Percentiles rank a stretch among this genome's conserved stretches.
These are phyloP conservation scores for Micromonas commoda DNA, from an alignment of 139 green algal species.

Conservation along the genomic window DNA sequence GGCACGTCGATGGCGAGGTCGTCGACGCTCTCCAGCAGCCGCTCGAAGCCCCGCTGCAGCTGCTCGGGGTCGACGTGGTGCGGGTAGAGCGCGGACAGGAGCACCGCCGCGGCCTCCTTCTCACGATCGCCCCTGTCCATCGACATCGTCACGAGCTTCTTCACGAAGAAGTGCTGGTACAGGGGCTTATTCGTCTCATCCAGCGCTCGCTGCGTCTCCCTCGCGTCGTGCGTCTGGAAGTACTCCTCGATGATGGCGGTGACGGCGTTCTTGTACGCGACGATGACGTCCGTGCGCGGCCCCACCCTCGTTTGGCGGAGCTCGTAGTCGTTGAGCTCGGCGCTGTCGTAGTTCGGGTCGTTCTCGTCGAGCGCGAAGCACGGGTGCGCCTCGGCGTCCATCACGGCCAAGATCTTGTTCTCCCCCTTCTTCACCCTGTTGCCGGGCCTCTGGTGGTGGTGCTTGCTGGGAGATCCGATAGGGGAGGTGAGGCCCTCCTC, in stretches of 20 bases:
- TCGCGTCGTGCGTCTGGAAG: constrained; percentile 66
- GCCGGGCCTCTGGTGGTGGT: background rate
- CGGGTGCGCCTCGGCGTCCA: constrained; percentile 1
- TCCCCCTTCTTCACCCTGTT: constrained; percentile 6
- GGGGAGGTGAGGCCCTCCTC: background rate
- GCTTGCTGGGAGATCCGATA: background rate
- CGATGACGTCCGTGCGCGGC: constrained; percentile 31
- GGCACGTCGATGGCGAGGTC: constrained; percentile 79
- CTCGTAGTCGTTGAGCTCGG: background rate
- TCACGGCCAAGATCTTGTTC: background rate
- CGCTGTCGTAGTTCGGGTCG: constrained; percentile 33
- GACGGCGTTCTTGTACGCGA: constrained; percentile 60
- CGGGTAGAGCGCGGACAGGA: constrained; percentile 78
- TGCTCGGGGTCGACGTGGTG: constrained; percentile 44
- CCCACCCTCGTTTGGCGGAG: background rate
- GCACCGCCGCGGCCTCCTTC: constrained; percentile 73
- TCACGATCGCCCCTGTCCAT: constrained; percentile 80
- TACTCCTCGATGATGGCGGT: constrained; percentile 75
- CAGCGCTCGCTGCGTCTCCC: constrained; percentile 47
- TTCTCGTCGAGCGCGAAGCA: constrained; percentile 16
- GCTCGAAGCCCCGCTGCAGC: constrained; percentile 40
- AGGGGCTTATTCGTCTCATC: constrained; percentile 31
- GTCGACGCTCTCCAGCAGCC: constrained; percentile 50
- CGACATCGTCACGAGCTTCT: constrained; percentile 58
- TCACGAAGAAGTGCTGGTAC: constrained; percentile 85